Base-by-base conservation (phyloP, 2,329 filamentous ascomycete genomes). In the Penicillium janthinellum region DNA sequence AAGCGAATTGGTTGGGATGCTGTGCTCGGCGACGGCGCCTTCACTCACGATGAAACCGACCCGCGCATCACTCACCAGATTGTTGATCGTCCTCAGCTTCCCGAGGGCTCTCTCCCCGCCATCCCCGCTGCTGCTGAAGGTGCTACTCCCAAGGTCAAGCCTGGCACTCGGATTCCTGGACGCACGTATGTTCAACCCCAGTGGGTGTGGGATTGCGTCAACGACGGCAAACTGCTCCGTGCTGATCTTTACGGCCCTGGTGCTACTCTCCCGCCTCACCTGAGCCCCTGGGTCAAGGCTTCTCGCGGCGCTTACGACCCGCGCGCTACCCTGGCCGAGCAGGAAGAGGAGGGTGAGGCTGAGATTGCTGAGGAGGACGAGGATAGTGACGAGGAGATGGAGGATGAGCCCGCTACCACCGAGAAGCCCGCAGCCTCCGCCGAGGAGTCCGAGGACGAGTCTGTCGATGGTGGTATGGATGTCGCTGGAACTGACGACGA, bases 121-220 rank as follows among this genome's bases (percentile, higher is more conserved):
- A 61, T 77, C 49, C 76, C 78, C 22, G 76, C 78, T 22, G 76
- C 77, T 17, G 73, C 73, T 3, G 75, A 79, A 50, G 80, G 75
- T 20, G 80, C 69, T 79, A 47, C 80, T 68, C 31, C 77, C 38
- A 81, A 77, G 62, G 76, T 83, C 61, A 80, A 78, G 70, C 79
- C 82, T 34, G 90, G 91, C 70, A 87, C 87, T 64, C 87, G 92
- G 62, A 89, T 98, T 62, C 92, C 94, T n/a, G 94, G 94, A 38
- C 86, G 95, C 66, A 92, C 88, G 64, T 99, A 99, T 69, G 81
- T 99, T 57, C 95, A 99, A 80, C 95, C 95, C 20, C 95, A 99
- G 75, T 99, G 96, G 94, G 88, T 99, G 4, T 99, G 95, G 95
- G 95, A 99, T 73, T 94, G 91, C 70, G 81, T 96, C 75, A 99